Base-by-base conservation (phyloP, 495 filamentous ascomycete genomes). In the Penicillium coffeae region DNA sequence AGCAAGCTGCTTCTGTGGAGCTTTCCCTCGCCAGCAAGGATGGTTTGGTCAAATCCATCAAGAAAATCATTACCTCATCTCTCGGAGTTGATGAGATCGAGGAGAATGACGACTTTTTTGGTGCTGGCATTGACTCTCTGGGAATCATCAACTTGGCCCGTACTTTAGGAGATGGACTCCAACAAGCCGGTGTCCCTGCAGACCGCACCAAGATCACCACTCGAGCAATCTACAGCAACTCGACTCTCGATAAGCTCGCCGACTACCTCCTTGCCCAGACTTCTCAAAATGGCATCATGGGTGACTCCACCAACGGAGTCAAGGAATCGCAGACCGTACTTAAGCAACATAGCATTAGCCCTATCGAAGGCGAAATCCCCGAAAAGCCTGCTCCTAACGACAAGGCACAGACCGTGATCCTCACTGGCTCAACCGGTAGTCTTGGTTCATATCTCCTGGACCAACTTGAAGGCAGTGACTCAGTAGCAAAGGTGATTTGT, bases 361-460 rank as follows among this genome's bases (percentile, higher is more conserved):
- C 65, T 16, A 68, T 65, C 0, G 12, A n/a, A n/a, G n/a, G 38
- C 2, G 56, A 51, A 3, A 48, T 21, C 16, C 40, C 41, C 32
- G 18, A 44, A 8, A 25, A 45, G 22, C 38, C 22, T 27, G 27
- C 39, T 15, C 33, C 44, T 34, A 19, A 12, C 13, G 15, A 25
- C 13, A 42, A 38, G 10, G 35, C 38, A 14, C 52, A 54, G 21
- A 59, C 52, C 3, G 52, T 71, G 0, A 46, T 84, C 15, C 62
- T 85, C 10, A 85, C 80, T 1, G 81, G 82, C 25, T 73, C 75
- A 0, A 84, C 82, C 1, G 82, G 81, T 18, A 69, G 70, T n/a
- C 51, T 86, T 6, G 82, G 83, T 3, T 76, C 71, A 1, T 80
- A 82, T 55, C 62, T 84, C 48, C 60, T 85, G 1, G 68, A 77